Base-by-base conservation (phyloP, 2,329 filamentous ascomycete genomes). In the Aspergillus chevalieri region DNA sequence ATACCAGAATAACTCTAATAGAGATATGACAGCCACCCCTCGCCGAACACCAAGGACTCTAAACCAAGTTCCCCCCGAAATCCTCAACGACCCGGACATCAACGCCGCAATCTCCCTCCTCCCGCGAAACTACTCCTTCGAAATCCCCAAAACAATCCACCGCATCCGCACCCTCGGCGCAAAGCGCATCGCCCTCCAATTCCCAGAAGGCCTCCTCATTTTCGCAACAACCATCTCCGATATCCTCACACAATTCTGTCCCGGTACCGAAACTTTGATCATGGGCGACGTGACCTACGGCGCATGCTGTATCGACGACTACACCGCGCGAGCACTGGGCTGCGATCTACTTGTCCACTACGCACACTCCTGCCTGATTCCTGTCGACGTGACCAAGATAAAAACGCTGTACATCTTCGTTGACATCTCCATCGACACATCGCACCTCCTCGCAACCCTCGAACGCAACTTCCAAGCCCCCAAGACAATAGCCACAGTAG, bases 201-300 rank as follows among this genome's bases (percentile, higher is more conserved):
- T 98, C 78, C 93, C 93, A 4, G 94, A 98, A 70, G 93, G 93
- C 1, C 79, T 98, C 1, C 81, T 98, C 24, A 77, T 98, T 49
- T 98, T 98, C 67, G 93, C 93, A 19, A 97, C 93, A 22, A 98
- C 93, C 33, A 92, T 98, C 58, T 95, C 93, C 3, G 93, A 98
- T 66, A 97, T 98, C 61, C 77, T 98, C 44, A 89, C 87, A 0
- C 87, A 91, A 65, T 98, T 98, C 74, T 98, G 93, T 64, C 86
- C 89, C 0, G 90, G 87, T 1, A 86, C 87, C 38, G 89, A 94
- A 67, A 97, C 92, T 2, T 78, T 97, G 47, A 98, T 98, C 68
- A 98, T 98, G 93, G 93, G 93, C 53, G 93, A 98, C 67, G 93
- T 98, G 41, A 98, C 93, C 1, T 98, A 98, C 68, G 93, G 93